Conservation (phyloP, 345 rosid genomes). For the Stellera chamaejasme region DNA sequence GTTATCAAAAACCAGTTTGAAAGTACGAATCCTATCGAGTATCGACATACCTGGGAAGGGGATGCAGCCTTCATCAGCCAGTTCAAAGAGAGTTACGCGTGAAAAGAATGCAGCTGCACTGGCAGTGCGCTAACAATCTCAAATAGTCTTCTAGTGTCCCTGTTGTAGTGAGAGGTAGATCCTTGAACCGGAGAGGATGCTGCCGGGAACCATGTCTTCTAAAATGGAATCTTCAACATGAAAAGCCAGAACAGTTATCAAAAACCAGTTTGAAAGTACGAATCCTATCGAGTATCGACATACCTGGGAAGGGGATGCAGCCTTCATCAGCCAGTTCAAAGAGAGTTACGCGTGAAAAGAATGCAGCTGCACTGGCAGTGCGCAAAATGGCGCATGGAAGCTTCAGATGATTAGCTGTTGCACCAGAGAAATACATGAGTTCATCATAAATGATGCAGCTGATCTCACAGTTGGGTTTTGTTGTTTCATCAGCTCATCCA, state of each 20-base stretch:
- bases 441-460: too few species aligned
- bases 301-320: constrained; percentile 22
- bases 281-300: background rate
- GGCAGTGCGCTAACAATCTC: too few species aligned
- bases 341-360: constrained; percentile 13
- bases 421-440: too few species aligned
- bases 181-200: too few species aligned
- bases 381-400: constrained; percentile 24
- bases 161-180: too few species aligned
- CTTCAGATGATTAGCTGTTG: constrained; percentile 14
- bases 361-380: constrained; percentile 22
- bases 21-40: background rate
- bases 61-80: constrained; percentile 12
- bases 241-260: background rate
- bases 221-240: constrained; percentile 7
- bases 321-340: constrained; percentile 10
- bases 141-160: too few species aligned
- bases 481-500: too few species aligned
- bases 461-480: too few species aligned
- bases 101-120: constrained; percentile 25
- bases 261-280: background rate
- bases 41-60: constrained; percentile 17
- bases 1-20: background rate
- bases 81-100: constrained; percentile 6
- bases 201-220: constrained; percentile 12